These are phyloP conservation scores for Chamaenerion angustifolium DNA, from an alignment of 345 rosid genomes.

Conservation along the genomic window DNA sequence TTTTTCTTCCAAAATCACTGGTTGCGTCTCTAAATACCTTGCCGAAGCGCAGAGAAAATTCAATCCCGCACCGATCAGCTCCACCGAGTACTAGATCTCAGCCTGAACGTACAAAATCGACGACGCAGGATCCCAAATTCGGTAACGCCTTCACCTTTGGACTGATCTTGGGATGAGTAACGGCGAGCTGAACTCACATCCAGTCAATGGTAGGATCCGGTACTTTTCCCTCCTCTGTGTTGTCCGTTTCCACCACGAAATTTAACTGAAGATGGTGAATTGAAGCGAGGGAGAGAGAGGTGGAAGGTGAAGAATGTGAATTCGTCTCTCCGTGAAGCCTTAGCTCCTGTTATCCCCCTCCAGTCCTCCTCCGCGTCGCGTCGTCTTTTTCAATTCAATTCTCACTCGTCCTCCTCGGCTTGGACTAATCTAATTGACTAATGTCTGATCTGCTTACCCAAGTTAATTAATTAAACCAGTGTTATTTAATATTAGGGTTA, in stretches of 20 bases:
- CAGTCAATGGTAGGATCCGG: too few relatives aligned
- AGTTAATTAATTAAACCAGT: too few relatives aligned
- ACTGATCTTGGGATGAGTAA: background rate
- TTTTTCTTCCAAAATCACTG: too few relatives aligned
- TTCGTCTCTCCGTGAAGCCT: background rate
- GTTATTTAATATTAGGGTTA: too few relatives aligned
- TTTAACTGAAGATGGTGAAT: background rate
- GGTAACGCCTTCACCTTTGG: background rate
- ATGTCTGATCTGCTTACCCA: too few relatives aligned
- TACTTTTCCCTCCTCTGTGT: too few relatives aligned
- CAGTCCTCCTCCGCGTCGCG: background rate
- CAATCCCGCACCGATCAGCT: background rate
- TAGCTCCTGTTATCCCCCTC: background rate
- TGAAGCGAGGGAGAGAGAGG: background rate
- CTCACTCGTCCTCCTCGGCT: too few relatives aligned
- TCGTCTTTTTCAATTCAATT: too few relatives aligned
- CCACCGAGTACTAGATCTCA: slow-evolving; percentile 4
- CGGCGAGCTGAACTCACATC: too few relatives aligned
- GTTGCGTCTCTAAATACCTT: too few relatives aligned
- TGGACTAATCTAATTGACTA: too few relatives aligned
- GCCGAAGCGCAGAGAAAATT: background rate
- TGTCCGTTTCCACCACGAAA: slow-evolving; percentile 1
- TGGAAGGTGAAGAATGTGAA: background rate
- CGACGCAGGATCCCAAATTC: background rate
- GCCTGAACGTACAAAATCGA: background rate